Evolutionary conservation across 1,284 basidiomycete genomes (phyloP).

Genomic region (Peniophora sp.): DNA sequence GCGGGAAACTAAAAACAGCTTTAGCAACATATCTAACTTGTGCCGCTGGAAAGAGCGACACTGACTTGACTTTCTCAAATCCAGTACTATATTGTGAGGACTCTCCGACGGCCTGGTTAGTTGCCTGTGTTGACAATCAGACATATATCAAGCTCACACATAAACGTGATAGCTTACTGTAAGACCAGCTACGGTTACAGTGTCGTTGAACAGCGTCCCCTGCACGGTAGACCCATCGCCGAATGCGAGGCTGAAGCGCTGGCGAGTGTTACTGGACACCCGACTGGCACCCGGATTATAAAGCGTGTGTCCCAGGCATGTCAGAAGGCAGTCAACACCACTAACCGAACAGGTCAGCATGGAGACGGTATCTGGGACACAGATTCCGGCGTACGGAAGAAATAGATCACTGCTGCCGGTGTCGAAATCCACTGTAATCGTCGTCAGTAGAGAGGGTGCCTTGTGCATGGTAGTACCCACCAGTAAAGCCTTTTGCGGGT

Average conservation of each 20-base stretch:
- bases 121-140: conserved; percentile 9
- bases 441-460: neutral
- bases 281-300: conserved; percentile 10
- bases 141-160: neutral
- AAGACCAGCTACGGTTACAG: conserved; percentile 16
- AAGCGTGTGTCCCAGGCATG: conserved; percentile 12
- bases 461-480: conserved; percentile 3
- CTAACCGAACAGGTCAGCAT: too few species aligned
- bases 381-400: conserved; percentile 6
- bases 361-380: too few species aligned
- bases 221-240: conserved; percentile 12
- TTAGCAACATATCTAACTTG: too few species aligned
- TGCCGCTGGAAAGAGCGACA: too few species aligned
- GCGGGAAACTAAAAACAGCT: conserved; percentile 6
- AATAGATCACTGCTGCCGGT: conserved; percentile 15
- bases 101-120: conserved; percentile 15
- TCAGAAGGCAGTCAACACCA: conserved; percentile 9
- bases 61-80: conserved; percentile 11
- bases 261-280: conserved; percentile 4
- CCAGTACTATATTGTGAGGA: conserved; percentile 15
- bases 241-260: conserved; percentile 10
- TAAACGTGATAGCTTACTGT: conserved; percentile 7
- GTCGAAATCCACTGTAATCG: conserved; percentile 14
- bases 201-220: conserved; percentile 10
- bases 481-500: conserved; percentile 15